Conservation (phyloP, 2,329 filamentous ascomycete species). For the Aspergillus flavus region DNA sequence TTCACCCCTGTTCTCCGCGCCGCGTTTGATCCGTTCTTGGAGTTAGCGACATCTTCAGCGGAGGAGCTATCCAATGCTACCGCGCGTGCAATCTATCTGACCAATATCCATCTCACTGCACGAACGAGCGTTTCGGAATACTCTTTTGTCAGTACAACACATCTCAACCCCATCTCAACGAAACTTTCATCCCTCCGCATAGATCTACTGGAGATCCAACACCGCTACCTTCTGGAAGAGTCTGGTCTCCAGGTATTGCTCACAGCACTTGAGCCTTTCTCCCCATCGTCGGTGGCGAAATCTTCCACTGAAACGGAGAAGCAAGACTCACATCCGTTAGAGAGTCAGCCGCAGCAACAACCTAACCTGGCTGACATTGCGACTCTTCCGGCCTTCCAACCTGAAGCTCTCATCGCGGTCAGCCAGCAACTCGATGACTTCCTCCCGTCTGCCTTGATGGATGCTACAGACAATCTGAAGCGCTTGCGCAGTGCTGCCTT, state of each 20-base stretch:
- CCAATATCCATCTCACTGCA: conserved; percentile 50
- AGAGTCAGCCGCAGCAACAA: conserved; percentile 31
- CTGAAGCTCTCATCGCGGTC: conserved; percentile 62
- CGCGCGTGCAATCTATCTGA: conserved; percentile 52
- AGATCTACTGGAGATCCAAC: conserved; percentile 68
- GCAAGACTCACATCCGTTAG: conserved; percentile 20
- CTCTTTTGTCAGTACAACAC: conserved; percentile 64
- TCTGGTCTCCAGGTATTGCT: conserved; percentile 74
- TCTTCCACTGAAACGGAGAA: conserved; percentile 2
- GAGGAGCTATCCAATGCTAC: conserved; percentile 40
- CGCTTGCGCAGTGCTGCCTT: conserved; percentile 71
- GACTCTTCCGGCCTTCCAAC: conserved; percentile 60
- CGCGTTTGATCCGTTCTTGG: conserved; percentile 83
- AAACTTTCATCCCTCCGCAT: conserved; percentile 50
- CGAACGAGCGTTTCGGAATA: conserved; percentile 41
- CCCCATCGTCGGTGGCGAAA: conserved; percentile 23
- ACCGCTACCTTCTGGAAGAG: conserved; percentile 70
- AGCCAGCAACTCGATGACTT: conserved; percentile 86
- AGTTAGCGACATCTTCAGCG: conserved; percentile 60
- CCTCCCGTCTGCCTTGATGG: conserved; percentile 87
- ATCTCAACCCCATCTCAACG: conserved; percentile 60
- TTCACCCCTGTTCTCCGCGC: conserved; percentile 77
- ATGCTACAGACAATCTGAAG: conserved; percentile 80
- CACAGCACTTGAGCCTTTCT: conserved; percentile 53
- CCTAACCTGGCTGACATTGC: conserved; percentile 59